Base-by-base conservation (phyloP, 176 grass and related monocot genomes). In the Rhynchospora pubera region DNA sequence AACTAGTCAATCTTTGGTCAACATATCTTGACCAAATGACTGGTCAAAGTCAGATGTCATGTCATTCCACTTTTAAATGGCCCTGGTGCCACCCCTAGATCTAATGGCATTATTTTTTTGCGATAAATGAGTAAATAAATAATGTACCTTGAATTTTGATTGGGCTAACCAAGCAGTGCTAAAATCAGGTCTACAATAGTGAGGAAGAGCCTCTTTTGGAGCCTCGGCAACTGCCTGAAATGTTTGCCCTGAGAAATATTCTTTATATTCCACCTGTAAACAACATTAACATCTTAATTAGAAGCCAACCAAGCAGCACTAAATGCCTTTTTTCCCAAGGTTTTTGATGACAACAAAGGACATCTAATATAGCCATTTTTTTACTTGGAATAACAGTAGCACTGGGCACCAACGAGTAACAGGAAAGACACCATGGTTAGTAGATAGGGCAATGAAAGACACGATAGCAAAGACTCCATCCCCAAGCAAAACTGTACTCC, bases 211-310 rank as follows among this genome's bases (percentile, higher is more conserved):
- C 81, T 97, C 88, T 86, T 92, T 97, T 3, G 94, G 94, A 85
- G 90, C 83, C 81, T 97, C 94, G 80, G 90, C 92, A 73, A 92
- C 78, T 57, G 94, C 86, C 86, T 88, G 91, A 82, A 89, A 94
- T 91, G 83, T 86, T 86, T 97, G 92, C 32, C 94, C 92, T 81
- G 94, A 94, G 90, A 97, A 92, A 86, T 92, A 89, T 85, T 97
- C 94, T 88, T 78, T 92, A 53, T 97, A 94, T 83, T 97, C 94
- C 83, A 97, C 94, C 94, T 97, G 68, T 73, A 84, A 43, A 79
- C 65, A 56, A n/a, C 71, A 86, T 72, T 26, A 70, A 78, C 14
- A 79, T 21, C 66, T 77, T 43, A 64, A 85, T 46, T 57, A 57
- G 70, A 23, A 66, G 43, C 18, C 9, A 63, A 74, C 8, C 24